A percentile compares a stretch with the other conserved stretches of the same genome.
These are phyloP conservation scores for Boletus coccyginus DNA, from an alignment of 768 basidiomycete genomes.

Conservation along the genomic window DNA sequence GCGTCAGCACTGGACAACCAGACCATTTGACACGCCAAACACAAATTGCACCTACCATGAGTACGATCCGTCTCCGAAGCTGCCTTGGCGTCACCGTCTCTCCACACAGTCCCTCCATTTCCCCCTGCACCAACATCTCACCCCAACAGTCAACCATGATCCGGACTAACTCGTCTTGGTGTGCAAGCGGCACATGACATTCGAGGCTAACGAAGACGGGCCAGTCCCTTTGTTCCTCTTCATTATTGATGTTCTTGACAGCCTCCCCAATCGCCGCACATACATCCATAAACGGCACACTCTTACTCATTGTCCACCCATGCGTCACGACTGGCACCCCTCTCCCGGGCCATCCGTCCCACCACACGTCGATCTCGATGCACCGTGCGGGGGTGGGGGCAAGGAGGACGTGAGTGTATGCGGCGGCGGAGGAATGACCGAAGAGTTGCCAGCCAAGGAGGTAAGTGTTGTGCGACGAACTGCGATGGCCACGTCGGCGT, in stretches of 20 bases:
- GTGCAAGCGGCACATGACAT: slow-evolving; percentile 53
- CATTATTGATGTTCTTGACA: slow-evolving; percentile 16
- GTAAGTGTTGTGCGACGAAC: slow-evolving; percentile 69
- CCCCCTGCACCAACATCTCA: slow-evolving; percentile 44
- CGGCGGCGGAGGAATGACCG: slow-evolving; percentile 50
- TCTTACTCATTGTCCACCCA: slow-evolving; percentile 55
- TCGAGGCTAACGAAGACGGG: slow-evolving; percentile 61
- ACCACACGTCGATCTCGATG: slow-evolving; percentile 71
- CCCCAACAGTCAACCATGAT: slow-evolving; percentile 54
- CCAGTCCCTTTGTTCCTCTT: slow-evolving; percentile 35
- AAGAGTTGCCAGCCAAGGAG: slow-evolving; percentile 55
- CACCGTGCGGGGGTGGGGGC: slow-evolving; percentile 45
- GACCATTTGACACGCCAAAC: not conserved
- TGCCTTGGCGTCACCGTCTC: slow-evolving; percentile 42
- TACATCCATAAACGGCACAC: slow-evolving; percentile 50
- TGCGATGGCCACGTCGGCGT: not conserved
- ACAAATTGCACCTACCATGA: slow-evolving; percentile 44
- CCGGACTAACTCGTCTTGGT: slow-evolving; percentile 52
- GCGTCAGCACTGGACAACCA: not conserved
- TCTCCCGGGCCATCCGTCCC: slow-evolving; percentile 36
- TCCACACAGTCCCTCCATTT: slow-evolving; percentile 13
- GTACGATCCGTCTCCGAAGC: slow-evolving; percentile 50
- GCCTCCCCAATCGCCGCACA: slow-evolving; percentile 37
- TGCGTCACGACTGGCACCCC: slow-evolving; percentile 56
- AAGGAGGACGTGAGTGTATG: slow-evolving; percentile 53